Evolutionary conservation across 2,329 filamentous ascomycete species (phyloP), one percentile per base, ranked within the genome.

Genomic region (Aspergillus puulaauensis): DNA sequence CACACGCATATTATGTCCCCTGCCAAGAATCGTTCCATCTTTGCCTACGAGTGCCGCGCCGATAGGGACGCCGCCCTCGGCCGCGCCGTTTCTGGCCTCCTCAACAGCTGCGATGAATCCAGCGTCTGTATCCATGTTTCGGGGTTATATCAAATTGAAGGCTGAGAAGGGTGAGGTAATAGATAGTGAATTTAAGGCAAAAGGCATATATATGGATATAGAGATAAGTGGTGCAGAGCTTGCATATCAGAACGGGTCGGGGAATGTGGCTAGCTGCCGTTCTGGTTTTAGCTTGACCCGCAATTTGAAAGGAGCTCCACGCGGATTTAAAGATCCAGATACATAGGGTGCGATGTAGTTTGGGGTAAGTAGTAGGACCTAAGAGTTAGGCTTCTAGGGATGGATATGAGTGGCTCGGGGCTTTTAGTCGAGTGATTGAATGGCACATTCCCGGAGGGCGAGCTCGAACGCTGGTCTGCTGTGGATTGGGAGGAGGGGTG

Each of bases 1-100:
- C 17, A 91, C 83, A 56, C 90, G 81, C 86, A 89, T 86, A 67
- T 93, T 93, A 71, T 89, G 89, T 11, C 89, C 89, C 58, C 83
- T 80, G 17, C 89, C 89, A 4, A 92, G 79, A 41, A 92, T 83
- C 61, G 81, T 86, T 60, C 90, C 90, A 64, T 90, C 83, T 56
- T 82, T 82, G 40, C 84, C 83, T n/a, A 92, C 82, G 24, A 93
- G 79, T 58, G 79, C 82, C 44, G 84, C 84, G 44, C 84, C 84
- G 56, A 84, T 80, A 2, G 84, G 83, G 2, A 86, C 79, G 45
- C 83, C 84, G 51, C 83, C 83, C 70, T 86, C 83, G n/a, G 74
- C 72, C 52, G 75, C 76, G 52, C 84, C 81, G 64, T 79, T 73
- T 66, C 77, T 80, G 12, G 84, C 84, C 69, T 86, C 83, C 61